A percentile compares a stretch with the other conserved stretches of the same genome.
phyloP scores from a whole-genome alignment of 2,329 filamentous ascomycete species.

The Colletotrichum viniferum region DNA sequence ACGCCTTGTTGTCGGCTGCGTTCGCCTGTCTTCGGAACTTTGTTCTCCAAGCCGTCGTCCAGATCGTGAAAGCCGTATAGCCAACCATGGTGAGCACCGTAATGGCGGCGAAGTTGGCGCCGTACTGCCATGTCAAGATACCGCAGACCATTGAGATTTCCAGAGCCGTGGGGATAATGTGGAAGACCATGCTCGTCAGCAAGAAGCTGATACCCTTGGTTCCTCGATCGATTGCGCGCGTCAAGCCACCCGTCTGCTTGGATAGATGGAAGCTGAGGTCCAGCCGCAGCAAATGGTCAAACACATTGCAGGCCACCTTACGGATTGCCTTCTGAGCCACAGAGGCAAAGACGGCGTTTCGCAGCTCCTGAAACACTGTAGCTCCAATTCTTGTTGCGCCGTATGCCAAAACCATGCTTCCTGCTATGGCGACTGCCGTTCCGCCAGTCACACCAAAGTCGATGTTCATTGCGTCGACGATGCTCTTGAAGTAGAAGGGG shows the following conservation, averaged over 20 bases:
- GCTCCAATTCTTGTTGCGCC: conserved; percentile 87
- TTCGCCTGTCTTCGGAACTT: conserved; percentile 96
- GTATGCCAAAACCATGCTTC: conserved; percentile 92
- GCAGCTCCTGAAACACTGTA: conserved; percentile 88
- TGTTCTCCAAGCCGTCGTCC: conserved; percentile 95
- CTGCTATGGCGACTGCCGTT: conserved; percentile 86
- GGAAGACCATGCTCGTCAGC: conserved; percentile 97
- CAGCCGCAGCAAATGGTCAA: conserved; percentile 84
- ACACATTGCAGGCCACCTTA: conserved; percentile 88
- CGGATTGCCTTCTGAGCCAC: conserved; percentile 97
- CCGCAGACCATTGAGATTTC: conserved; percentile 97
- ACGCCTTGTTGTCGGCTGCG: conserved; percentile 92
- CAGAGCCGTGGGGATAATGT: conserved; percentile 89
- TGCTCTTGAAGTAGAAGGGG: conserved; percentile 98
- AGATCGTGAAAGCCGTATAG: conserved; percentile 96
- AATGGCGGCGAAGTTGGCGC: conserved; percentile 87
- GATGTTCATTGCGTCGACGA: conserved; percentile 97
- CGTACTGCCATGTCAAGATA: conserved; percentile 96
- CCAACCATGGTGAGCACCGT: conserved; percentile 90
- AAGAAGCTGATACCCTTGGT: conserved; percentile 99
- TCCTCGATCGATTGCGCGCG: conserved; percentile 91
- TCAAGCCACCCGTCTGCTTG: conserved; percentile 93
- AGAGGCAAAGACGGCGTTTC: conserved; percentile 95
- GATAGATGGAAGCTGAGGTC: conserved; percentile 94
- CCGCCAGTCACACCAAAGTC: conserved; percentile 88